phyloP scores from a whole-genome alignment of 208 protist genomes.

The Herpetomonas muscarum region DNA sequence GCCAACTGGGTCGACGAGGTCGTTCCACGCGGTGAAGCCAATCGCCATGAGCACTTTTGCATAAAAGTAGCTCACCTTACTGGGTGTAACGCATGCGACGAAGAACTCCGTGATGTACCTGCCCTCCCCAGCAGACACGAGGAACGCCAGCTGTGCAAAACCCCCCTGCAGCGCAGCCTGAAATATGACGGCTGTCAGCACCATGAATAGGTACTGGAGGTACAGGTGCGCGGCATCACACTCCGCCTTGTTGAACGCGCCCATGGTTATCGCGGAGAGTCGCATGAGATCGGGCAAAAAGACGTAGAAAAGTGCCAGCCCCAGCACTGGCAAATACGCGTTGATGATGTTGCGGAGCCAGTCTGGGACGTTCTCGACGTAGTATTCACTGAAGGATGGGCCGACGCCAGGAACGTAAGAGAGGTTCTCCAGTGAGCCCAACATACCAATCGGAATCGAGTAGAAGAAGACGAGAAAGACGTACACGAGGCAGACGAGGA shows the following conservation, averaged over 20 bases:
- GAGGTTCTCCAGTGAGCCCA: constrained; percentile 73
- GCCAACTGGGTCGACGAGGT: constrained; percentile 51
- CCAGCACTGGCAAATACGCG: constrained; percentile 63
- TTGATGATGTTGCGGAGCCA: constrained; percentile 38
- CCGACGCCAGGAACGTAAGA: constrained; percentile 42
- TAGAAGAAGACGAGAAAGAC: constrained; percentile 58
- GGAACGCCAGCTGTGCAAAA: constrained; percentile 38
- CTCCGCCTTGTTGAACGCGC: constrained; percentile 56
- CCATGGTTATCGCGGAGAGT: constrained; percentile 62
- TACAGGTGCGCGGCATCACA: constrained; percentile 57
- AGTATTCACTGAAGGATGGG: constrained; percentile 21
- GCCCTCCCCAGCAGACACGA: constrained; percentile 27
- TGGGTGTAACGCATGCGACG: constrained; percentile 65
- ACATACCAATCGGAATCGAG: constrained; percentile 69
- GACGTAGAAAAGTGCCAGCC: constrained; percentile 70
- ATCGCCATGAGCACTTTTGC: constrained; percentile 68
- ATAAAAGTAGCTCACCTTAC: constrained; percentile 73
- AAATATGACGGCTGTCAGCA: constrained; percentile 79
- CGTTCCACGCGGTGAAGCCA: constrained; percentile 57
- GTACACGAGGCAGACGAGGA: constrained; percentile 44
- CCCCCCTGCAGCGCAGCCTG: constrained; percentile 79
- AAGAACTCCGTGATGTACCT: constrained; percentile 53
- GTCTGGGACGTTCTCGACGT: constrained; percentile 30
- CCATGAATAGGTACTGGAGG: constrained; percentile 85
- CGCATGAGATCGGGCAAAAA: constrained; percentile 68